These are phyloP conservation scores for Bromus sterilis DNA, from an alignment of 176 grass and related monocot species.

Conservation along the genomic window DNA sequence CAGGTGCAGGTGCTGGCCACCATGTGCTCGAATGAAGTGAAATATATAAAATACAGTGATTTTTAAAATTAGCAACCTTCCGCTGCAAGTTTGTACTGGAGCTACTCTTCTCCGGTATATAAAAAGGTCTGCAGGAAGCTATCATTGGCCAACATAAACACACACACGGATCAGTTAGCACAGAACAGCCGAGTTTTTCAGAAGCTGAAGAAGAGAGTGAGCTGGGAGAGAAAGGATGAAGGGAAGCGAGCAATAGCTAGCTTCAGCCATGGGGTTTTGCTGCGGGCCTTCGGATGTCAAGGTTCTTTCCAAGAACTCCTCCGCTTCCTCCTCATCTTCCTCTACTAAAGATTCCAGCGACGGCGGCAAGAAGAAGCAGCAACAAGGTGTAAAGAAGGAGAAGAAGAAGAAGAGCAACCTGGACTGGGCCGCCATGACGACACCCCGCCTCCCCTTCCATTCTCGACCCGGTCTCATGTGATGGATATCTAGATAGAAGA, in stretches of 20 bases:
- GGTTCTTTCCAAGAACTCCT: slow-evolving; percentile 18
- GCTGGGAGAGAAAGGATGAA: background rate
- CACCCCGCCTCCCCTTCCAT: slow-evolving; percentile 32
- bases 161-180: background rate
- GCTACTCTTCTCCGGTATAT: no score
- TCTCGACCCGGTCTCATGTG: background rate
- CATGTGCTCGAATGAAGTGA: no score
- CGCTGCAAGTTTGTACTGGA: background rate
- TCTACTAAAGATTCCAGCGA: background rate
- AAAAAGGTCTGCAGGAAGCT: background rate
- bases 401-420: slow-evolving; percentile 16
- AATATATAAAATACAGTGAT: no score
- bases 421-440: background rate
- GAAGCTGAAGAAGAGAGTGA: no score
- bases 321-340: background rate
- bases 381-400: background rate
- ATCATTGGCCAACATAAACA: background rate
- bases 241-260: background rate
- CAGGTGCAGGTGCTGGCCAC: no score
- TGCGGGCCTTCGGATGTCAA: slow-evolving; percentile 24
- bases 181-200: background rate
- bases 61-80: no score
- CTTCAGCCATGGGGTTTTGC: slow-evolving; percentile 11
- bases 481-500: no score
- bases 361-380: background rate